These are phyloP conservation scores for Botrytis tulipae DNA, from an alignment of 2,329 filamentous ascomycete genomes.

Conservation along the genomic window DNA sequence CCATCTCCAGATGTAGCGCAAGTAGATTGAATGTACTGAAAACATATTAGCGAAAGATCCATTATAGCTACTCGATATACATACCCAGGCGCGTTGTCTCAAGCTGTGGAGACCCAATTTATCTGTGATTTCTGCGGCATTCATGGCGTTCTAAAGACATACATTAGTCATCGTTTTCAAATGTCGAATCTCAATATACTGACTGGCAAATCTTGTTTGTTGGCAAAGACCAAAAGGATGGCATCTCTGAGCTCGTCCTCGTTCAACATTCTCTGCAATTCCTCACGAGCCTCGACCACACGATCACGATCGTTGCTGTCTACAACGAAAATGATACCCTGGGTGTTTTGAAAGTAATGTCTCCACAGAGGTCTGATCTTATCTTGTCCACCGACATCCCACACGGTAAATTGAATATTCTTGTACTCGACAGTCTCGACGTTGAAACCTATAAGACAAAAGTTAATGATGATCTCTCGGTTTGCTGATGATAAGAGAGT, in stretches of 20 bases:
- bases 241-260: constrained; percentile 98
- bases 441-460: constrained; percentile 74
- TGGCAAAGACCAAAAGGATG: constrained; percentile 94
- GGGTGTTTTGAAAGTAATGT: constrained; percentile 99
- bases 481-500: constrained; percentile 8
- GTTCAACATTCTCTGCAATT: constrained; percentile 97
- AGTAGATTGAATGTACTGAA: constrained; percentile 97
- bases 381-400: constrained; percentile 99
- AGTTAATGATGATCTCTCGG: constrained; percentile 31
- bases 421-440: constrained; percentile 99
- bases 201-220: constrained; percentile 99
- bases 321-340: constrained; percentile 99
- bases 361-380: constrained; percentile 99
- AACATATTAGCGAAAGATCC: constrained; percentile 27
- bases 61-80: constrained; percentile 41
- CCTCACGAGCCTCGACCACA: constrained; percentile 94
- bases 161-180: constrained; percentile 17
- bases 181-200: constrained; percentile 42
- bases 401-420: constrained; percentile 99
- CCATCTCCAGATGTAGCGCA: constrained; percentile 98
- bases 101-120: constrained; percentile 99
- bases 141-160: constrained; percentile 85
- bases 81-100: constrained; percentile 98
- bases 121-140: constrained; percentile 99
- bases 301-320: constrained; percentile 98